A percentile compares a stretch with the other conserved stretches of the same genome.
phyloP scores from a whole-genome alignment of 306 rosid genomes.

The Astragalus glycyphyllos region DNA sequence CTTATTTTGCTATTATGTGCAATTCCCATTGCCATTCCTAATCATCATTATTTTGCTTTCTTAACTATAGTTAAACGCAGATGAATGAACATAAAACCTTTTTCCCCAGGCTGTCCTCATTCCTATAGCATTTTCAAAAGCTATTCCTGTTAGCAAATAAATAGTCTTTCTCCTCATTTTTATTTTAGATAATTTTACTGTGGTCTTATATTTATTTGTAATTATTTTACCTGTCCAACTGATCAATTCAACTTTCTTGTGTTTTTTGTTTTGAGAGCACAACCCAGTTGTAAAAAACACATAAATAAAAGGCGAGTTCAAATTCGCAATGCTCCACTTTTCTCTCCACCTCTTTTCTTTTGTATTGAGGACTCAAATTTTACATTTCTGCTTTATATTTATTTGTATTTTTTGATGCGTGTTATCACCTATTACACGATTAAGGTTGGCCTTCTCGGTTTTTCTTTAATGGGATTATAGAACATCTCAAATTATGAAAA shows the following conservation, averaged over 20 bases:
- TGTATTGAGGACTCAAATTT: no score
- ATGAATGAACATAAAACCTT: not conserved
- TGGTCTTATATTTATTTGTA: not conserved
- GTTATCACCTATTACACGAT: no score
- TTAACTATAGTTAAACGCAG: not conserved
- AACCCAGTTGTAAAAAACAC: no score
- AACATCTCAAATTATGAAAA: no score
- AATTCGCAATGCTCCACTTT: no score
- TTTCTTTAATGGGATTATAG: no score
- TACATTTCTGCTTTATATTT: no score
- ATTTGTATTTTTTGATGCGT: no score
- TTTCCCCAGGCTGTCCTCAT: not conserved
- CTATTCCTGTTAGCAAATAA: not conserved
- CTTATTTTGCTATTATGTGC: not conserved
- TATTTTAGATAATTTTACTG: not conserved
- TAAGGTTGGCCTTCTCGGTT: no score
- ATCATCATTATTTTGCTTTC: not conserved
- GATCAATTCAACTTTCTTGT: not conserved
- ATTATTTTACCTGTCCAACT: not conserved
- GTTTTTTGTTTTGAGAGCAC: not conserved
- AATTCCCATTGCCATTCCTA: not conserved
- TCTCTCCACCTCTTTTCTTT: no score
- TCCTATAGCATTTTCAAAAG: not conserved
- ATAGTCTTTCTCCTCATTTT: not conserved
- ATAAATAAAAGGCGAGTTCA: no score